These are phyloP conservation scores for Kodamaea neixiangensis DNA, from an alignment of 805 yeast genomes.

Conservation along the genomic window DNA sequence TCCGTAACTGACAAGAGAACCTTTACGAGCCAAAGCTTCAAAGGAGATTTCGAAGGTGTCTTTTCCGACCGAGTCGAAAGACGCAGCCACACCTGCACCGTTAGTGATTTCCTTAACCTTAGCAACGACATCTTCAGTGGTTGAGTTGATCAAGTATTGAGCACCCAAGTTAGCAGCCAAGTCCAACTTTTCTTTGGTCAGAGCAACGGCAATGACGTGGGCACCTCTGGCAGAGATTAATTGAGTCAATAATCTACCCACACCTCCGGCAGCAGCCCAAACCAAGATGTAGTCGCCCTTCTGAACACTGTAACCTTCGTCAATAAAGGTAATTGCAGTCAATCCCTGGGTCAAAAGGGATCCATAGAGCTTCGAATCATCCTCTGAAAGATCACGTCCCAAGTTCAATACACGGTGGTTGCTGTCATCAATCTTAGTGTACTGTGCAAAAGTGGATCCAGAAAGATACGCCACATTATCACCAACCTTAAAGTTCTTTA, in stretches of 20 bases:
- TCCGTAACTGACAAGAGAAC: slow-evolving; percentile 77
- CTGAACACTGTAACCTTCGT: slow-evolving; percentile 66
- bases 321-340: slow-evolving; percentile 72
- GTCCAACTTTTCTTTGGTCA: slow-evolving; percentile 69
- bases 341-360: slow-evolving; percentile 70
- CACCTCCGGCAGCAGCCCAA: slow-evolving; percentile 97
- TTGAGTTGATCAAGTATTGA: slow-evolving; percentile 60
- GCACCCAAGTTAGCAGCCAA: slow-evolving; percentile 77
- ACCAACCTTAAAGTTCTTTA: slow-evolving; percentile 58
- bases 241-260: slow-evolving; percentile 73
- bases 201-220: slow-evolving; percentile 81
- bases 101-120: slow-evolving; percentile 60
- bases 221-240: slow-evolving; percentile 67
- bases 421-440: slow-evolving; percentile 49
- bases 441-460: slow-evolving; percentile 67
- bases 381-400: slow-evolving; percentile 49
- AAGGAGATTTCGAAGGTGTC: slow-evolving; percentile 70
- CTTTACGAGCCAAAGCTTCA: slow-evolving; percentile 63
- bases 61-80: slow-evolving; percentile 77
- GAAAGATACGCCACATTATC: slow-evolving; percentile 67
- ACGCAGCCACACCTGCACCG: slow-evolving; percentile 67
- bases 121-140: slow-evolving; percentile 55
- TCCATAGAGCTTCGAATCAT: slow-evolving; percentile 54
- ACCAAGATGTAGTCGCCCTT: slow-evolving; percentile 72
- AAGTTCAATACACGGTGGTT: slow-evolving; percentile 47